A percentile compares a stretch with the other conserved stretches of the same genome.
These are phyloP conservation scores for Eimeria acervulina DNA, from an alignment of 169 alveolate genomes.

Conservation along the genomic window DNA sequence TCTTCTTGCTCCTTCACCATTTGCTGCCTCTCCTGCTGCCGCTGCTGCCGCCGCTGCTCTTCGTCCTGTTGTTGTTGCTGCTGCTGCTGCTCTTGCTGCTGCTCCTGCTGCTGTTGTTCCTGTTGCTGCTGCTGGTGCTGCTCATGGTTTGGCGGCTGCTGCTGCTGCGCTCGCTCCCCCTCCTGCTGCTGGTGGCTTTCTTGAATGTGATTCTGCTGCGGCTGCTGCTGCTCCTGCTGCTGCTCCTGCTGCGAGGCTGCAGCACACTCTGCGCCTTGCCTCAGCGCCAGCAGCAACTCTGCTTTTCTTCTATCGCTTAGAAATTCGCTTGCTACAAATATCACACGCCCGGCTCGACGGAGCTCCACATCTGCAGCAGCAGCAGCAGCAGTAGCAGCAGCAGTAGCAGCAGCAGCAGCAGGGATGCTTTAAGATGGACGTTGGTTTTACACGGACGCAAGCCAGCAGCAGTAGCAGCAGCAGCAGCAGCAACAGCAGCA, in stretches of 20 bases:
- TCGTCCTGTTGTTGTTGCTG: neutral
- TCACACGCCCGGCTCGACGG: neutral
- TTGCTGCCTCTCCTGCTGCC: neutral
- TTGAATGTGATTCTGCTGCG: neutral
- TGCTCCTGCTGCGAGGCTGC: neutral
- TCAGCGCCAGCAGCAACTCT: neutral
- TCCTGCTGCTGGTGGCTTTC: too few relatives aligned
- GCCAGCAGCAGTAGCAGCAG: neutral
- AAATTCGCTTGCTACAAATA: neutral
- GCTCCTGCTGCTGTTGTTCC: neutral
- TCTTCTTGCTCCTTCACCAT: neutral
- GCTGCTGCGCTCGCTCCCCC: too few relatives aligned
- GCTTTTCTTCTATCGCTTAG: neutral
- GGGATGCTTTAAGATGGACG: neutral
- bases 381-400: neutral
- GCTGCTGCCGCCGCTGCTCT: constrained; percentile 9
- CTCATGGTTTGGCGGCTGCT: too few relatives aligned
- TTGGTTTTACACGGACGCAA: too few relatives aligned
- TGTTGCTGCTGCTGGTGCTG: too few relatives aligned
- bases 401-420: constrained; percentile 19
- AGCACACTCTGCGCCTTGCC: neutral
- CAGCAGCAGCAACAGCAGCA: constrained; percentile 5
- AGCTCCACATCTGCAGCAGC: neutral
- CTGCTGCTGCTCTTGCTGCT: constrained; percentile 16
- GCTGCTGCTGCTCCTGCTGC: neutral